Conservation (phyloP, 306 rosid species). For the Citrullus amarus region DNA sequence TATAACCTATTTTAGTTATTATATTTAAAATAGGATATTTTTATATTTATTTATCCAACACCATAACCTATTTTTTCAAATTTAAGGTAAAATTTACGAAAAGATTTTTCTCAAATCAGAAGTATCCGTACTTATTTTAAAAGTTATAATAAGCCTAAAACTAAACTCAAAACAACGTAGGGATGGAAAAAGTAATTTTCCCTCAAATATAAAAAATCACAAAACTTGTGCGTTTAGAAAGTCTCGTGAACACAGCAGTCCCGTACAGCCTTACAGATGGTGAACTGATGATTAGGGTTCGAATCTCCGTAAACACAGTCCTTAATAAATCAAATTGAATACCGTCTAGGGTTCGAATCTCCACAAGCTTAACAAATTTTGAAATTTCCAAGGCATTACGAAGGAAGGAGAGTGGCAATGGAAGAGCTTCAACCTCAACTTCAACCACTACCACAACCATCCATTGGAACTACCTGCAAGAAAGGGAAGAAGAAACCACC, state of each 20-base stretch:
- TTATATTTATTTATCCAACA: no score
- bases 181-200: no score
- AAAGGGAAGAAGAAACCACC: constrained; percentile 15
- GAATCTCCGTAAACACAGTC: neutral
- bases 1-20: no score
- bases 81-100: no score
- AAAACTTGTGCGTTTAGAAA: neutral
- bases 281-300: neutral
- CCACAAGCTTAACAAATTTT: neutral
- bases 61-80: no score
- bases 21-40: no score
- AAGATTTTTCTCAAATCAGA: no score
- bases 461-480: constrained; percentile 1
- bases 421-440: neutral
- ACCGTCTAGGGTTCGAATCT: neutral
- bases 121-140: no score
- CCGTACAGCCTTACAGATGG: neutral
- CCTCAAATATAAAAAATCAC: neutral
- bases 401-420: neutral
- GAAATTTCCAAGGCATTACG: neutral
- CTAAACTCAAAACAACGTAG: no score
- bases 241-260: neutral
- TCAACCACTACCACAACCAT: neutral
- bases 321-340: neutral
- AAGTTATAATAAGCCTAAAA: no score